These are phyloP conservation scores for Thuja plicata DNA, from an alignment of 83 land plant genomes.

Conservation along the genomic window DNA sequence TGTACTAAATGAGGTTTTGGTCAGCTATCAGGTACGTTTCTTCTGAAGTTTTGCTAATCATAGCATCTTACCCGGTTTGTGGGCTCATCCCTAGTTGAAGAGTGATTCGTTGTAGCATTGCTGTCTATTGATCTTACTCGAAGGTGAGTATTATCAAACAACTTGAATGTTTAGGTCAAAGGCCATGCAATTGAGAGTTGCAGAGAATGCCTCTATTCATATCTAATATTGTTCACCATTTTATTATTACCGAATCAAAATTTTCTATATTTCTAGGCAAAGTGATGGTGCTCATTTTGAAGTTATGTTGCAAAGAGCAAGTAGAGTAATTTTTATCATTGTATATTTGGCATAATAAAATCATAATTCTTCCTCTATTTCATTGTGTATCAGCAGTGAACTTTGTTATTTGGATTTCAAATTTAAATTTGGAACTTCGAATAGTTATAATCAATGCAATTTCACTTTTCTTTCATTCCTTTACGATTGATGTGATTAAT, in stretches of 20 bases:
- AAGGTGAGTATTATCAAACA: neutral
- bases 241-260: neutral
- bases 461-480: neutral
- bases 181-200: neutral
- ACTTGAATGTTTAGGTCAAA: neutral
- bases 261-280: neutral
- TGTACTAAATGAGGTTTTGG: neutral
- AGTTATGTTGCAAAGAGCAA: neutral
- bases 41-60: neutral
- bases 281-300: neutral
- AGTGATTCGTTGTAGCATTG: neutral
- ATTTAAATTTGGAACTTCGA: neutral
- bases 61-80: neutral
- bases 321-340: neutral
- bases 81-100: neutral
- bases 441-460: neutral
- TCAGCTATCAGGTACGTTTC: conserved; percentile 12
- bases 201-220: neutral
- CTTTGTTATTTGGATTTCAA: neutral
- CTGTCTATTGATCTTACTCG: neutral
- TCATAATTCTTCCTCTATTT: neutral
- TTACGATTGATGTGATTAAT: neutral
- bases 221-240: neutral
- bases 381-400: neutral
- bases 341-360: neutral